phyloP scores from a whole-genome alignment of 192 early-diverging fungal species.

The Backusella parvicylindrica region DNA sequence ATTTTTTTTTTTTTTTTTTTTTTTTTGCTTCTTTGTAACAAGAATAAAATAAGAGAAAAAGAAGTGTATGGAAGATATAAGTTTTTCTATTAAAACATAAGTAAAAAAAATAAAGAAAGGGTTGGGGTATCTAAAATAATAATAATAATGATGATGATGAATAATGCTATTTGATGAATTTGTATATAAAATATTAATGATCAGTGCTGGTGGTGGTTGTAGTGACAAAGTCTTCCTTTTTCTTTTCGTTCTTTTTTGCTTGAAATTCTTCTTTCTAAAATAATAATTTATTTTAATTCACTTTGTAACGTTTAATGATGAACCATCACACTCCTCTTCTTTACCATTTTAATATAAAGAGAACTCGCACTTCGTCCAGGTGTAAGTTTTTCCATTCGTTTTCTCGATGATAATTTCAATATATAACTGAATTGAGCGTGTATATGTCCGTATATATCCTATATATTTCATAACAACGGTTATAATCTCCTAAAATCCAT shows the following conservation, averaged over 20 bases:
- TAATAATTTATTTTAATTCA: neutral
- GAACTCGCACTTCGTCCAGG: slow-evolving; percentile 41
- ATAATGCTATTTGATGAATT: neutral
- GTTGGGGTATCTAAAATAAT: slow-evolving; percentile 1
- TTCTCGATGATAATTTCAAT: slow-evolving; percentile 51
- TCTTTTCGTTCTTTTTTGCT: slow-evolving; percentile 7
- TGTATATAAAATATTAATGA: neutral
- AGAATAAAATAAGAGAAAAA: no score
- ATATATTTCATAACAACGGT: slow-evolving; percentile 24
- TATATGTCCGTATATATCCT: slow-evolving; percentile 61
- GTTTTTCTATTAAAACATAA: neutral
- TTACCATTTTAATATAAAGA: slow-evolving; percentile 38
- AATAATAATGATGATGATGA: neutral
- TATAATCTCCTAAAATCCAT: slow-evolving; percentile 18
- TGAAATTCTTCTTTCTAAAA: slow-evolving; percentile 2
- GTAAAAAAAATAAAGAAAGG: neutral
- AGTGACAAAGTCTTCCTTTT: neutral
- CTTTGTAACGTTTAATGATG: neutral
- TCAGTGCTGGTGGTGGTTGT: neutral
- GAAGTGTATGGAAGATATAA: neutral
- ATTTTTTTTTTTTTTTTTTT: no score
- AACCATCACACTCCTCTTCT: neutral
- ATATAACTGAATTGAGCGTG: slow-evolving; percentile 61
- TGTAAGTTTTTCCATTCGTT: slow-evolving; percentile 45
- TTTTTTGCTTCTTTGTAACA: no score